phyloP scores from a whole-genome alignment of 176 grass and related monocot species.

The Triticum timopheevii region DNA sequence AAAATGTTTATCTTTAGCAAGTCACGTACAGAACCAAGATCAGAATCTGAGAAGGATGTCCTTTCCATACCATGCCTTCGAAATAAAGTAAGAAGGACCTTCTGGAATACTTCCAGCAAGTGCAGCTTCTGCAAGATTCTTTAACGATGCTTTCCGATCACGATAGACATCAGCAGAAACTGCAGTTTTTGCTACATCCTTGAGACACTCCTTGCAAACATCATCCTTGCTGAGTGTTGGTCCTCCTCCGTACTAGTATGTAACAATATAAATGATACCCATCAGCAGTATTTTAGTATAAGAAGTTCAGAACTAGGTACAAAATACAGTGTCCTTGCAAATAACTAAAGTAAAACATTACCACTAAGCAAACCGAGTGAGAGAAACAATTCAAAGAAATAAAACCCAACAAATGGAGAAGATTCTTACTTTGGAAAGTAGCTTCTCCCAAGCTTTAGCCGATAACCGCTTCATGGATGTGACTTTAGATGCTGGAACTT shows the following conservation, averaged over 20 bases:
- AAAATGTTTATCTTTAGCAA: not conserved
- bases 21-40: slow-evolving; percentile 4
- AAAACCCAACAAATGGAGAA: not conserved
- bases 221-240: slow-evolving; percentile 70
- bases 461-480: slow-evolving; percentile 85
- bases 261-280: slow-evolving; percentile 15
- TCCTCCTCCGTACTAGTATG: slow-evolving; percentile 80
- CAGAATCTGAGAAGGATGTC: slow-evolving; percentile 24
- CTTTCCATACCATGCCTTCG: slow-evolving; percentile 70
- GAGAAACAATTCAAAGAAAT: slow-evolving; percentile 13
- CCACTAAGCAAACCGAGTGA: not conserved
- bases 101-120: slow-evolving; percentile 69
- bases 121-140: slow-evolving; percentile 79
- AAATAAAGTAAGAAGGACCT: slow-evolving; percentile 74
- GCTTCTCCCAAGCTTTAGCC: slow-evolving; percentile 67
- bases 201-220: slow-evolving; percentile 75
- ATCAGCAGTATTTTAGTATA: slow-evolving; percentile 23
- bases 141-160: slow-evolving; percentile 87
- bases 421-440: slow-evolving; percentile 69
- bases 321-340: slow-evolving; percentile 5
- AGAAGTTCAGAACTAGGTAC: slow-evolving; percentile 18
- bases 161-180: slow-evolving; percentile 87
- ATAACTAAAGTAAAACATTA: slow-evolving; percentile 21
- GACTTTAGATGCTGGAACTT: slow-evolving; percentile 76
- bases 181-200: slow-evolving; percentile 73